phyloP scores from a whole-genome alignment of 805 yeast species.

The Wickerhamiella musiphila region DNA sequence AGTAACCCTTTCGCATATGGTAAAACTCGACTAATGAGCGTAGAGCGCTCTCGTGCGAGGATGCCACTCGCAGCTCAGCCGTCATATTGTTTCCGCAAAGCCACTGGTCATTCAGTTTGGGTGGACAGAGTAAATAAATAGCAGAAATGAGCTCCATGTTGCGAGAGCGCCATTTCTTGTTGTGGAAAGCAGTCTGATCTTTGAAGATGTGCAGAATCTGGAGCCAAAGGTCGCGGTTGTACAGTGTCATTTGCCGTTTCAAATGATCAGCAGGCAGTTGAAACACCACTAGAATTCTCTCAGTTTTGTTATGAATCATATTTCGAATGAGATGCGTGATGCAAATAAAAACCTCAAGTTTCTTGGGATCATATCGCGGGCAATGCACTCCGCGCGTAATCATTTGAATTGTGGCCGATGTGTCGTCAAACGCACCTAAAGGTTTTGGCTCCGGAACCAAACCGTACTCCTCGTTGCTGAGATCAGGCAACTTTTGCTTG shows the following conservation, averaged over 20 bases:
- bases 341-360: conserved; percentile 25
- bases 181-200: conserved; percentile 73
- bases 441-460: not conserved
- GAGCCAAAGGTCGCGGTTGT: conserved; percentile 42
- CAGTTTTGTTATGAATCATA: conserved; percentile 50
- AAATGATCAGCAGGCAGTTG: conserved; percentile 44
- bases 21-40: conserved; percentile 65
- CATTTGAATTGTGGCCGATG: too few species aligned
- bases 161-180: conserved; percentile 81
- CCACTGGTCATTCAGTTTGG: conserved; percentile 74
- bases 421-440: not conserved
- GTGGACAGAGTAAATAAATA: conserved; percentile 57
- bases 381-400: conserved; percentile 2
- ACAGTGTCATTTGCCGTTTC: conserved; percentile 39
- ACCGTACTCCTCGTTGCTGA: not conserved
- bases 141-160: conserved; percentile 89
- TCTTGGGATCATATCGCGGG: conserved; percentile 7
- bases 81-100: conserved; percentile 65
- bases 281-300: conserved; percentile 46
- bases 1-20: too few species aligned
- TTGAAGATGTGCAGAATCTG: conserved; percentile 63
- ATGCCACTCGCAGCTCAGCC: conserved; percentile 56
- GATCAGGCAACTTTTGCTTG: not conserved
- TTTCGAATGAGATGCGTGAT: conserved; percentile 39
- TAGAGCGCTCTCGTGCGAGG: conserved; percentile 71